These are phyloP conservation scores for Centaurea solstitialis DNA, from an alignment of 129 eudicot genomes.

Conservation along the genomic window DNA sequence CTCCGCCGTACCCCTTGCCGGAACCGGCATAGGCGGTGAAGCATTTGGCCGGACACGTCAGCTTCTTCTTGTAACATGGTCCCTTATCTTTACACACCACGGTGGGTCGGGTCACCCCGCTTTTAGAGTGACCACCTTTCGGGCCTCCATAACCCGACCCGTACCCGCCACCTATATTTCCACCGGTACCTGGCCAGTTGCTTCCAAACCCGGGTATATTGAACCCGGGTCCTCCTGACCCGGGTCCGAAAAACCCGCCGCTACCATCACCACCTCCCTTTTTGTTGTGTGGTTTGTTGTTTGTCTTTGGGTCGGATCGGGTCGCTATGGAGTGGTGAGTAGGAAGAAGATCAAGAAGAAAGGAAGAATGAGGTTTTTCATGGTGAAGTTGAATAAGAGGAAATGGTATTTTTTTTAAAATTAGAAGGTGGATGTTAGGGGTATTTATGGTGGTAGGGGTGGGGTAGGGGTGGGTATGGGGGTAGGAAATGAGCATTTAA, in stretches of 20 bases:
- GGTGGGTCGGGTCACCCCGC: constrained; percentile 56
- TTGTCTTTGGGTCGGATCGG: constrained; percentile 33
- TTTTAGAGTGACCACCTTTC: constrained; percentile 63
- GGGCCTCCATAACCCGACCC: constrained; percentile 88
- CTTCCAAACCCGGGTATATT: constrained; percentile 65
- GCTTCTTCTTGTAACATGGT: constrained; percentile 80
- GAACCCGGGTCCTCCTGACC: constrained; percentile 68
- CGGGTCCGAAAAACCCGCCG: constrained; percentile 60
- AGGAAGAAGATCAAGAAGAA: constrained; percentile 34
- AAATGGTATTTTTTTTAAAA: neutral
- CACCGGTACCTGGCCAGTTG: constrained; percentile 41
- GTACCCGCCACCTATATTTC: constrained; percentile 55
- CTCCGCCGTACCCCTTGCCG: constrained; percentile 87
- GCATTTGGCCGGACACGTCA: constrained; percentile 92
- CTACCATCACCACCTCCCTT: constrained; percentile 27
- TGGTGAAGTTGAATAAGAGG: neutral
- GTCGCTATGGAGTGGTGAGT: constrained; percentile 24
- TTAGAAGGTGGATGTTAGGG: constrained; percentile 24
- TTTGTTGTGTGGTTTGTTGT: constrained; percentile 28
- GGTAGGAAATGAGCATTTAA: constrained; percentile 28
- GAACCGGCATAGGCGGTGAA: constrained; percentile 67
- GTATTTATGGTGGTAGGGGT: constrained; percentile 27
- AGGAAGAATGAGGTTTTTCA: constrained; percentile 31
- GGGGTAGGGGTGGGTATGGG: constrained; percentile 15
- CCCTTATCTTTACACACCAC: constrained; percentile 78